Percentiles rank a stretch among this genome's conserved stretches.
These are phyloP conservation scores for Exophiala oligosperma DNA, from an alignment of 2,329 filamentous ascomycete genomes.

Conservation along the genomic window DNA sequence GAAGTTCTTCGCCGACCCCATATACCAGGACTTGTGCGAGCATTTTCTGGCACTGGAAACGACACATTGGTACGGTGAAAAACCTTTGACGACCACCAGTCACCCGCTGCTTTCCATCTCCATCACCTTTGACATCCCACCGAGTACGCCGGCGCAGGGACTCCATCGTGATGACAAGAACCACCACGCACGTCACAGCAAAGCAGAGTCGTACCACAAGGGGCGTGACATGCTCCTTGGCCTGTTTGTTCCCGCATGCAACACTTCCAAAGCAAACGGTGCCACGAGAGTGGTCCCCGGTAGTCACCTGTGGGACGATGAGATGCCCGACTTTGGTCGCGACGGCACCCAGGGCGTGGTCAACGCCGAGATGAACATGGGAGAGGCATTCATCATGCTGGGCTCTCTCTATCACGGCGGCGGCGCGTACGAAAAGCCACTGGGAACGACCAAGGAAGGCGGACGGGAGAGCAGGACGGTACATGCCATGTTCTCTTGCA, in stretches of 20 bases:
- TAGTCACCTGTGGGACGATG: slow-evolving; percentile 42
- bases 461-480: slow-evolving; percentile 33
- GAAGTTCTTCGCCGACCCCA: slow-evolving; percentile 37
- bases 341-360: slow-evolving; percentile 31
- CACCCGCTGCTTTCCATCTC: slow-evolving; percentile 40
- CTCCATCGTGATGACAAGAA: slow-evolving; percentile 44
- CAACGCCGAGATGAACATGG: slow-evolving; percentile 37
- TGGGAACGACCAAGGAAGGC: slow-evolving; percentile 27
- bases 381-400: slow-evolving; percentile 42
- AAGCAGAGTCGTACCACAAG: slow-evolving; percentile 27
- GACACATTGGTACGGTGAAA: slow-evolving; percentile 36
- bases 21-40: slow-evolving; percentile 36
- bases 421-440: slow-evolving; percentile 33
- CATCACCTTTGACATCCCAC: slow-evolving; percentile 40
- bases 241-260: slow-evolving; percentile 39
- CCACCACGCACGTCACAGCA: slow-evolving; percentile 37
- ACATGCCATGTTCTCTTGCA: slow-evolving; percentile 43
- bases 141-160: slow-evolving; percentile 35
- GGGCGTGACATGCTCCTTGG: slow-evolving; percentile 39
- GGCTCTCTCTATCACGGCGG: slow-evolving; percentile 42
- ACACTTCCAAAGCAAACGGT: slow-evolving; percentile 38
- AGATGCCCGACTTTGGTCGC: slow-evolving; percentile 37
- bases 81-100: slow-evolving; percentile 34
- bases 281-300: slow-evolving; percentile 41
- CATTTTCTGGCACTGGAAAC: slow-evolving; percentile 40